phyloP scores from a whole-genome alignment of 306 rosid genomes.

The Oxytropis ochrocephala region DNA sequence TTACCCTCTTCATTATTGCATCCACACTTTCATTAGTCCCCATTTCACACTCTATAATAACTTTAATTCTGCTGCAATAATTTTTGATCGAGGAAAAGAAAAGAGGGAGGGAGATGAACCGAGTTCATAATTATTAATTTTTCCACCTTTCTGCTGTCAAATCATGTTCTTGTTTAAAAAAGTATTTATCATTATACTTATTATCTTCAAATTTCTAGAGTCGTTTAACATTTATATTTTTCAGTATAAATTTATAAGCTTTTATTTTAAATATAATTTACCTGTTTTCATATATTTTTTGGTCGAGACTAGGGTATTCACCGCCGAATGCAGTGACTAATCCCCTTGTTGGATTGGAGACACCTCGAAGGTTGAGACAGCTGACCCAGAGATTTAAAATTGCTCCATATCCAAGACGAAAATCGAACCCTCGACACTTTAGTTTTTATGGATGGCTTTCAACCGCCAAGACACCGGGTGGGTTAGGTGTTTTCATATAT shows the following conservation, averaged over 20 bases:
- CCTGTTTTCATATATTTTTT: too few relatives aligned
- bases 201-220: neutral
- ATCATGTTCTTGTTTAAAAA: neutral
- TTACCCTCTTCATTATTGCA: conserved; percentile 46
- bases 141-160: neutral
- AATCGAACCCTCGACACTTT: too few relatives aligned
- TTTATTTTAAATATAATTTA: too few relatives aligned
- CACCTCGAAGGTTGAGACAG: too few relatives aligned
- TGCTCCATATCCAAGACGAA: too few relatives aligned
- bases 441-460: too few relatives aligned
- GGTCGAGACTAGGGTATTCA: too few relatives aligned
- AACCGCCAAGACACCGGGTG: too few relatives aligned
- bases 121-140: neutral
- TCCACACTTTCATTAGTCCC: conserved; percentile 37
- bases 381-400: too few relatives aligned
- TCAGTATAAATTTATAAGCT: neutral
- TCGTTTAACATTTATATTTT: neutral
- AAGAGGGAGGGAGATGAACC: neutral
- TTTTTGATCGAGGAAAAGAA: neutral
- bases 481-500: too few relatives aligned
- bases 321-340: too few relatives aligned
- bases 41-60: conserved; percentile 28
- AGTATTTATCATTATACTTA: neutral
- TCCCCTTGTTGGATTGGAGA: too few relatives aligned
- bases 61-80: conserved; percentile 24